A percentile compares a stretch with the other conserved stretches of the same genome.
Conservation (phyloP, 257 asterid species). For the Scutellaria baicalensis region DNA sequence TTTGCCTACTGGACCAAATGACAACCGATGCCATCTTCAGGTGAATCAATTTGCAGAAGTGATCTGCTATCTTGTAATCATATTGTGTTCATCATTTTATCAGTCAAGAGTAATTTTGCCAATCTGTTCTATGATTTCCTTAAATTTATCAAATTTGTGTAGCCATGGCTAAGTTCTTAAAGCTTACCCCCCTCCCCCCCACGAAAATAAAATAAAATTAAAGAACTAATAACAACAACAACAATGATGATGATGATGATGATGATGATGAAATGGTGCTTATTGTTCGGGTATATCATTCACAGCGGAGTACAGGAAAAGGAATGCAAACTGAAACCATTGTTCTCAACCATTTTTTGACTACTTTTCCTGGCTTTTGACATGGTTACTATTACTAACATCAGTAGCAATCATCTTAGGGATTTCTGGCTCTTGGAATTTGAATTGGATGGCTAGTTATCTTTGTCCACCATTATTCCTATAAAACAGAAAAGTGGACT, state of each 20-base stretch:
- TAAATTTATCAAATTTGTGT: not conserved
- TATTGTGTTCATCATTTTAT: constrained; percentile 1
- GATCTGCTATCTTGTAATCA: not conserved
- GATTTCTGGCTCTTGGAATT: not conserved
- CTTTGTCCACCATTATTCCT: not conserved
- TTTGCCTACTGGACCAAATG: constrained; percentile 93
- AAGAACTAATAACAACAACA: too few relatives aligned
- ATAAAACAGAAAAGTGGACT: too few relatives aligned
- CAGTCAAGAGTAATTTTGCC: not conserved
- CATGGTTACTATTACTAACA: not conserved
- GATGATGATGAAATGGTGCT: not conserved
- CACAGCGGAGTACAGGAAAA: not conserved
- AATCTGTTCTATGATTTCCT: not conserved
- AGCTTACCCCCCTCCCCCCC: not conserved
- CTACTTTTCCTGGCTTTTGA: not conserved
- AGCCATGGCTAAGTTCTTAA: not conserved
- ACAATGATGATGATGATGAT: too few relatives aligned
- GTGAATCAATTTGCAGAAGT: constrained; percentile 33
- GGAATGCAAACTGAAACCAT: not conserved
- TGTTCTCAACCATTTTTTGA: not conserved
- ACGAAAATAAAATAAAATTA: too few relatives aligned
- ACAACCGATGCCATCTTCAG: constrained; percentile 99
- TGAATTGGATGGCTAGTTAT: not conserved
- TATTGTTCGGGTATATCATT: not conserved
- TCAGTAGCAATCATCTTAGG: not conserved